Conservation (phyloP, 768 basidiomycete species). For the Agrocybe chaxingu region DNA sequence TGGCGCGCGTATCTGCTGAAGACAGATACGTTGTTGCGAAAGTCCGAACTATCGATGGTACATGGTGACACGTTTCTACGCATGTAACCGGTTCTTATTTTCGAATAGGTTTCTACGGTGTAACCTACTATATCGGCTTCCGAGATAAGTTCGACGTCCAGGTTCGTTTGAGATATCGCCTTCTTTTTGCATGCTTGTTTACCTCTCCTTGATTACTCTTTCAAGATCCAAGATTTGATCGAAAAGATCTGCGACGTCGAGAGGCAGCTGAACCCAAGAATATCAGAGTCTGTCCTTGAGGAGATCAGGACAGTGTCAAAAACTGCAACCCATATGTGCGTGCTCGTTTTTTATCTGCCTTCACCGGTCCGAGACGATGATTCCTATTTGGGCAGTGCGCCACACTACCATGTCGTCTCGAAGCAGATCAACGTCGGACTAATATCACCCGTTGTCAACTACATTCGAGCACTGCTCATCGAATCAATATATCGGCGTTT, state of each 20-base stretch:
- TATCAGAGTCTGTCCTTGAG: constrained; percentile 26
- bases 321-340: constrained; percentile 57
- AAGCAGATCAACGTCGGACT: constrained; percentile 30
- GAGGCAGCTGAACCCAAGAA: constrained; percentile 29
- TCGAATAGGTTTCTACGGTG: constrained; percentile 53
- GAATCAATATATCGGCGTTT: constrained; percentile 64
- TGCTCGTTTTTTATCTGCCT: background rate
- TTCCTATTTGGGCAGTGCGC: constrained; percentile 34
- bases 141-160: constrained; percentile 55
- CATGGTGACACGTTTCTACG: background rate
- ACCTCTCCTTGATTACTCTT: background rate
- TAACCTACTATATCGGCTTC: constrained; percentile 59
- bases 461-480: constrained; percentile 47
- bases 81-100: background rate
- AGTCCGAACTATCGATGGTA: constrained; percentile 53
- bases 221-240: constrained; percentile 42
- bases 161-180: constrained; percentile 15
- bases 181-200: background rate
- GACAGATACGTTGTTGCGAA: constrained; percentile 58
- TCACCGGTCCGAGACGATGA: background rate
- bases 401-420: constrained; percentile 56
- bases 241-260: constrained; percentile 51
- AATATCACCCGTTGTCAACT: constrained; percentile 32
- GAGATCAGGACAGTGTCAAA: constrained; percentile 39
- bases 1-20: constrained; percentile 42